Conservation (phyloP, 176 grass and related monocot genomes). For the Lolium multiflorum region DNA sequence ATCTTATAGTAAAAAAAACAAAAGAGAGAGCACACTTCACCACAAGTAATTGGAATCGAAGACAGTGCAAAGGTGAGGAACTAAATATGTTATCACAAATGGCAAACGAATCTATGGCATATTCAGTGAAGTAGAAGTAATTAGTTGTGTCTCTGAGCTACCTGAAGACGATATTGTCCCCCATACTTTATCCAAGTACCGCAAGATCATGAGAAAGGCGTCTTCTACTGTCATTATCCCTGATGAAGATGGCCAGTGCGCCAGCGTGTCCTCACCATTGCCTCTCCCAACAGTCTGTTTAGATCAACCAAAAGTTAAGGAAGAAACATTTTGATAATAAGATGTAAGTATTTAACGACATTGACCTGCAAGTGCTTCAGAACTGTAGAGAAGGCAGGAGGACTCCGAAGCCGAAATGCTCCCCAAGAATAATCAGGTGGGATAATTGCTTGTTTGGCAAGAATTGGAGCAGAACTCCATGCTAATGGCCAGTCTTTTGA, state of each 20-base stretch:
- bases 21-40: neutral
- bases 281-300: slow-evolving; percentile 84
- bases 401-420: slow-evolving; percentile 88
- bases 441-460: slow-evolving; percentile 80
- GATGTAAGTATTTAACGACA: slow-evolving; percentile 31
- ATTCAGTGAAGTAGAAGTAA: slow-evolving; percentile 11
- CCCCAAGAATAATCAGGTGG: slow-evolving; percentile 94
- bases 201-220: slow-evolving; percentile 78
- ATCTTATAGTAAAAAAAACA: slow-evolving; percentile 12
- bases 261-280: slow-evolving; percentile 94
- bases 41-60: slow-evolving; percentile 16
- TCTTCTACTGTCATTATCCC: slow-evolving; percentile 86
- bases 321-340: slow-evolving; percentile 35
- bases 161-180: slow-evolving; percentile 85
- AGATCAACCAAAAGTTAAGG: slow-evolving; percentile 41
- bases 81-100: slow-evolving; percentile 9
- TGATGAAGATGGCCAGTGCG: slow-evolving; percentile 85
- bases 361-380: slow-evolving; percentile 84
- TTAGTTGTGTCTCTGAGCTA: slow-evolving; percentile 49
- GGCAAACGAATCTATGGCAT: neutral
- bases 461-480: slow-evolving; percentile 90
- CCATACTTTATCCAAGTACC: slow-evolving; percentile 90
- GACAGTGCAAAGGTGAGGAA: slow-evolving; percentile 5
- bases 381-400: slow-evolving; percentile 83
- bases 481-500: slow-evolving; percentile 90